Evolutionary conservation across 2,329 filamentous ascomycete genomes (phyloP), one percentile per base, ranked within the genome.

Genomic region (Blastomyces gilchristii): DNA sequence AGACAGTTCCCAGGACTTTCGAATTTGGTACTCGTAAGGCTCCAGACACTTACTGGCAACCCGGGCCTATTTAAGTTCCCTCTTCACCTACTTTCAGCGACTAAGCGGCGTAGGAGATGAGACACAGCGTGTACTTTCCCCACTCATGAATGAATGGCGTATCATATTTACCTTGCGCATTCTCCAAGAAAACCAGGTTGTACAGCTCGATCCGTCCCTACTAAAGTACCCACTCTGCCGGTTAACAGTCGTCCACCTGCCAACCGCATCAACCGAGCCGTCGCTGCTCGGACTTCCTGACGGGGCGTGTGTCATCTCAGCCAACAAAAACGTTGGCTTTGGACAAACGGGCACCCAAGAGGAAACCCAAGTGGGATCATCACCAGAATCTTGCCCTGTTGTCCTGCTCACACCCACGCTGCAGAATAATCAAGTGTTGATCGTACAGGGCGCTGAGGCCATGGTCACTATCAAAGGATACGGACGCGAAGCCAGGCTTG

Each of bases 241-340:
- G 14, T 39, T 65, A 43, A 34, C 12, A 43, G 60, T 65, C 3
- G 39, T n/a, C n/a, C 37, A 59, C 9, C 52, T 57, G 14, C 62
- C 56, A 34, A 52, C 50, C 11, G 31, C 37, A 50, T 57, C 62
- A 25, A 65, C 65, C 34, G 56, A 56, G 47, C 41, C 56, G n/a
- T 28, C 63, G 18, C 56, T 62, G 14, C 62, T 66, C 18, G 65
- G 63, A 25, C 49, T 66, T 22, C 63, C 60, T 22, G 52, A 64
- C 25, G 65, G 63, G 25, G 63, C 60, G 37, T 65, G 62, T 28
- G 62, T 63, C n/a, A 56, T 65, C 39, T 65, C 54, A 18, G 60
- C 65, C 53, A 66, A 66, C 60, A 65, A 63, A 41, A 65, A 59
- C 28, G 57, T 65, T 57, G 62, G 63, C 4, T 63, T 65, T 59